Evolutionary conservation across 805 yeast genomes (phyloP), one percentile per base, ranked within the genome.

Genomic region (Suhomyces sp.): DNA sequence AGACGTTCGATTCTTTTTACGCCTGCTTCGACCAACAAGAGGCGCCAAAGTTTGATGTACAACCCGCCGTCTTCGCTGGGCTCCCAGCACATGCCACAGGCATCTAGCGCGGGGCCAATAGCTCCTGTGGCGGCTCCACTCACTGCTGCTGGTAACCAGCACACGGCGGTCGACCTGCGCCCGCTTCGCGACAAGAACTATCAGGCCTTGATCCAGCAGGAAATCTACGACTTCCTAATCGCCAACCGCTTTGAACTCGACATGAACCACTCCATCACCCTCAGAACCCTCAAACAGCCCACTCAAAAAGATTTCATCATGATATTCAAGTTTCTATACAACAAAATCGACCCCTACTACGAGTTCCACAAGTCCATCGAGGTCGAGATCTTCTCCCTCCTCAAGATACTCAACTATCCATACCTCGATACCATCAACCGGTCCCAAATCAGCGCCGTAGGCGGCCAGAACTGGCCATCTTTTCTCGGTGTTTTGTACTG

Each of bases 371-470:
- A 80, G 61, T 76, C 88, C 13, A 78, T 87, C 31, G 97, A 90
- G 56, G 77, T 81, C 46, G 97, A 91, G 55, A 87, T 90, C 3
- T 86, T 84, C 55, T 77, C 80, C 17, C 69, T 89, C 17, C 70
- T 91, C 59, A 85, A 82, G 62, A 76, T 76, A 35, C 65, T 90
- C 54, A 81, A 81, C 46, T 91, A 91, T 60, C 97, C 97, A 1
- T 89, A 86, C 64, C 67, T 89, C 52, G 96, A 87, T 40, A 75
- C 88, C 0, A 84, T 92, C 39, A 88, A 86, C 66, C 85, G 91
- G 61, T 86, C 94, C 0, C 96, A 89, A 63, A 85, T 91, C 37
- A 83, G 91, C 37, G 97, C 97, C 0, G 97, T 89, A 10, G 97
- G 97, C 5, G 96, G 96, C 2, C 84, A 86, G 46, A 84, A 84